phyloP scores from a whole-genome alignment of 148 eudicot species.

The Chenopodium berlandieri region DNA sequence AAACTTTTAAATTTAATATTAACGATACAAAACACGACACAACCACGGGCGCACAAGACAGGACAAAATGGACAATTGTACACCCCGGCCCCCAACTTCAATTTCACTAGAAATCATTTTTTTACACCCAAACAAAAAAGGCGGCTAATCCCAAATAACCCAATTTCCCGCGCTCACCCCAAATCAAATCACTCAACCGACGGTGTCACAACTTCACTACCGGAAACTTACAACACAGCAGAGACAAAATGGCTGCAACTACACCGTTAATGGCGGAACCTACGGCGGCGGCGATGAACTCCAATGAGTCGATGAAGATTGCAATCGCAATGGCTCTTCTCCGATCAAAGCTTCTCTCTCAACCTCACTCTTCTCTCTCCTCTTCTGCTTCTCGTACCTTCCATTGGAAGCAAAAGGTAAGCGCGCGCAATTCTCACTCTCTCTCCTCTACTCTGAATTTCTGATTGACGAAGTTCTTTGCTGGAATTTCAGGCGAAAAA shows the following conservation, averaged over 20 bases:
- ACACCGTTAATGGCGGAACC: background rate
- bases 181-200: background rate
- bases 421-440: background rate
- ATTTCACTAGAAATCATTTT: no score
- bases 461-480: background rate
- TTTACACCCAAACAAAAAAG: background rate
- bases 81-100: no score
- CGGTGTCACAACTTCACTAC: background rate
- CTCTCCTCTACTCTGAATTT: background rate
- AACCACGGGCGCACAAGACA: no score
- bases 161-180: background rate
- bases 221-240: background rate
- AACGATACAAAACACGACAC: no score
- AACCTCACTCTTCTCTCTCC: constrained; percentile 20
- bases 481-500: constrained; percentile 63
- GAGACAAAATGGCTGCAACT: constrained; percentile 2
- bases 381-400: constrained; percentile 34
- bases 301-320: constrained; percentile 38
- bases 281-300: background rate
- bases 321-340: constrained; percentile 66
- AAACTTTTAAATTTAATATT: no score
- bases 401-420: constrained; percentile 80
- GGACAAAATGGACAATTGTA: no score
- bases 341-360: constrained; percentile 49
- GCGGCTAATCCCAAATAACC: background rate